These are phyloP conservation scores for Colletotrichum lupini DNA, from an alignment of 2,329 filamentous ascomycete genomes.

Conservation along the genomic window DNA sequence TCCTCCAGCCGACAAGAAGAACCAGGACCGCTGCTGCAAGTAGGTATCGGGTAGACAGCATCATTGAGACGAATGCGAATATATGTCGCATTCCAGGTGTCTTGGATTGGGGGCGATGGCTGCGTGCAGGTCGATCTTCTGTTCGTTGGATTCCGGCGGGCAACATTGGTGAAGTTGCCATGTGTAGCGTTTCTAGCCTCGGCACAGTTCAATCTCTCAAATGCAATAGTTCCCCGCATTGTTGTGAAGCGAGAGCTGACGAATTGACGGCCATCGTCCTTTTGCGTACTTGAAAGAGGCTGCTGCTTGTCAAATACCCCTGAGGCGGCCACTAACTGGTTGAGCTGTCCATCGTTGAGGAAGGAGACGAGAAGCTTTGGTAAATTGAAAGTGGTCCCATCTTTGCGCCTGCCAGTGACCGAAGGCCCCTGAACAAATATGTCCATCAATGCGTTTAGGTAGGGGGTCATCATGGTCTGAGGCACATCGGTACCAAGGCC, in stretches of 20 bases:
- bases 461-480: slow-evolving; percentile 70
- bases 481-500: slow-evolving; percentile 67
- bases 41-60: slow-evolving; percentile 68
- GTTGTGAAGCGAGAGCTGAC: slow-evolving; percentile 66
- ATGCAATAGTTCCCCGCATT: slow-evolving; percentile 74
- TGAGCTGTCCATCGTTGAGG: slow-evolving; percentile 74
- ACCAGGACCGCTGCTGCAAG: slow-evolving; percentile 66
- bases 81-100: slow-evolving; percentile 51
- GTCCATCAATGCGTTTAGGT: slow-evolving; percentile 63
- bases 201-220: slow-evolving; percentile 70
- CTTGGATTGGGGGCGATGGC: slow-evolving; percentile 13
- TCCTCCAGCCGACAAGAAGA: slow-evolving; percentile 60
- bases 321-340: slow-evolving; percentile 67
- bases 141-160: background rate
- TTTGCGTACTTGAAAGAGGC: slow-evolving; percentile 57
- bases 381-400: slow-evolving; percentile 59
- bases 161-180: slow-evolving; percentile 3
- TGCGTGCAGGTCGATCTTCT: background rate
- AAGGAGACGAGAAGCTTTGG: slow-evolving; percentile 71
- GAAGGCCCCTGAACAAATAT: slow-evolving; percentile 64
- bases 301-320: slow-evolving; percentile 70
- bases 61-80: slow-evolving; percentile 72
- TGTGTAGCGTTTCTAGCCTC: slow-evolving; percentile 29
- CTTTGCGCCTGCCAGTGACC: slow-evolving; percentile 56
- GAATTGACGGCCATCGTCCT: slow-evolving; percentile 61